Evolutionary conservation across 1,284 basidiomycete genomes (phyloP).

Genomic region (Ustilago crameri): DNA sequence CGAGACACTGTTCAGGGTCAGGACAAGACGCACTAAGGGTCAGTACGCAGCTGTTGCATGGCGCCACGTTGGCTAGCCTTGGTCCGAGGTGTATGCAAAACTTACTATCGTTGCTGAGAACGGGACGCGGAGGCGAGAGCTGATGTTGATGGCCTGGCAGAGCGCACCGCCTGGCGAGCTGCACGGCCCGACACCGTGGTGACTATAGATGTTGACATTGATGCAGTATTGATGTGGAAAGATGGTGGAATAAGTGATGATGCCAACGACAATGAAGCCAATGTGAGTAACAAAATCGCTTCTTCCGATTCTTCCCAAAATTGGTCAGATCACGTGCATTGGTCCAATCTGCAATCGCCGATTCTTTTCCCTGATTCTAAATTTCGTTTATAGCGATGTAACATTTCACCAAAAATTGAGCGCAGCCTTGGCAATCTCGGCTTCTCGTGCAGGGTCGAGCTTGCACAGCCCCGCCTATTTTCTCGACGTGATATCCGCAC

Average conservation of each 20-base stretch:
- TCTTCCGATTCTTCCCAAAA: conserved; percentile 31
- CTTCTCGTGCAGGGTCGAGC: not conserved
- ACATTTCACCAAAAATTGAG: not conserved
- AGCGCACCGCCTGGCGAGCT: conserved; percentile 25
- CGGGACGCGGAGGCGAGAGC: conserved; percentile 3
- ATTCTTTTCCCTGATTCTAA: no score
- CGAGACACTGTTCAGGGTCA: conserved; percentile 25
- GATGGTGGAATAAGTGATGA: not conserved
- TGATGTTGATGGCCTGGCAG: conserved; percentile 24
- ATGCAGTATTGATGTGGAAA: not conserved
- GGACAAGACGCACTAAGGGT: no score
- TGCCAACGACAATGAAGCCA: not conserved
- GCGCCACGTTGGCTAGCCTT: no score
- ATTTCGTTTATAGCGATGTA: not conserved
- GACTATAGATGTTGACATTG: conserved; percentile 27
- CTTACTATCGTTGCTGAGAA: conserved; percentile 21
- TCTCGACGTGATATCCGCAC: no score
- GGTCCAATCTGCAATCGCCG: not conserved
- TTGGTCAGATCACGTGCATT: conserved; percentile 10
- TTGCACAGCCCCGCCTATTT: conserved; percentile 8
- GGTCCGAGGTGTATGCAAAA: not conserved
- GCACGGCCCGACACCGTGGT: conserved; percentile 16
- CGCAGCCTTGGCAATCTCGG: not conserved
- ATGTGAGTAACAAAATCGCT: conserved; percentile 9
- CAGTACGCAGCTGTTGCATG: no score